Evolutionary conservation across 495 filamentous ascomycete species (phyloP).

Genomic region (Pyrenula massariospora): DNA sequence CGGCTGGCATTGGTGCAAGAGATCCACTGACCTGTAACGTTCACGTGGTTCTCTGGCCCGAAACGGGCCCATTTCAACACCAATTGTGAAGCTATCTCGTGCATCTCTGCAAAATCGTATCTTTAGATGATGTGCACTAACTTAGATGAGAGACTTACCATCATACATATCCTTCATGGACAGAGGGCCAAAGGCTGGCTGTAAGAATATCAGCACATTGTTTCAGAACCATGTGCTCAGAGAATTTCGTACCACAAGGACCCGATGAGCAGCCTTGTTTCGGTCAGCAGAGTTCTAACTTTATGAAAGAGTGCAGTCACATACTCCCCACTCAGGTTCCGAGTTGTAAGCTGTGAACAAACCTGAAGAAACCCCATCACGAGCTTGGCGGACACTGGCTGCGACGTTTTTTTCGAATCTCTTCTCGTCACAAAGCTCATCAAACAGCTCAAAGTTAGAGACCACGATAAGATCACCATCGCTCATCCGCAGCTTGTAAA

Average conservation of each 20-base stretch:
- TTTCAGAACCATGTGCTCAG: not conserved
- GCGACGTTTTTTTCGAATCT: conserved; percentile 47
- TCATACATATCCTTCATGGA: conserved; percentile 58
- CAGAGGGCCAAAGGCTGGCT: conserved; percentile 60
- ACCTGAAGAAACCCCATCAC: conserved; percentile 50
- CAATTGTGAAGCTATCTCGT: conserved; percentile 55
- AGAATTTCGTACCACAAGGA: conserved; percentile 20
- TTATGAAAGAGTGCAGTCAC: not conserved
- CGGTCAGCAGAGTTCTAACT: conserved; percentile 6
- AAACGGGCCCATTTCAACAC: conserved; percentile 63
- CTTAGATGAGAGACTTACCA: conserved; percentile 11
- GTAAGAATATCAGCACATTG: conserved; percentile 28
- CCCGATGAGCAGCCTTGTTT: conserved; percentile 62
- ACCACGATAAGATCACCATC: conserved; percentile 21
- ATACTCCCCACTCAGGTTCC: conserved; percentile 32
- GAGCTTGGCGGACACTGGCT: conserved; percentile 36
- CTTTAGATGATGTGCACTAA: not conserved
- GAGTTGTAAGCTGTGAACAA: conserved; percentile 50
- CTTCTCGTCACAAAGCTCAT: conserved; percentile 59
- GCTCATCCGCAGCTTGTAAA: conserved; percentile 27
- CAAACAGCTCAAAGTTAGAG: conserved; percentile 34
- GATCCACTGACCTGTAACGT: conserved; percentile 26
- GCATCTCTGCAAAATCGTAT: conserved; percentile 38
- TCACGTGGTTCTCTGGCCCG: conserved; percentile 42
- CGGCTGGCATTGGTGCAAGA: not conserved